Evolutionary conservation across 2,329 filamentous ascomycete genomes (phyloP), one percentile per base, ranked within the genome.

Genomic region (Chalara sp.): DNA sequence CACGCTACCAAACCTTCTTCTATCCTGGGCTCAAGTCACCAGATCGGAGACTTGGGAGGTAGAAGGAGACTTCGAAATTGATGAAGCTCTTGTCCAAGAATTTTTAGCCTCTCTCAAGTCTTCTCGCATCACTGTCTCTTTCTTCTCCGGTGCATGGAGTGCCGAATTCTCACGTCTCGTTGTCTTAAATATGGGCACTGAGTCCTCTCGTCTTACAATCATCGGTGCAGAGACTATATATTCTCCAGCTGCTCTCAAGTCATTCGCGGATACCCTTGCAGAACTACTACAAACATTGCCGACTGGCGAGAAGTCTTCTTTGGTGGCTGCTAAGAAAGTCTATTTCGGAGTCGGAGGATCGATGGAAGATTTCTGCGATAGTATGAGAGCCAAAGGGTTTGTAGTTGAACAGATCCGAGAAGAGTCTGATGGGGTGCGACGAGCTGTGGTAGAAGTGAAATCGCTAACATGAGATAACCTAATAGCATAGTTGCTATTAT

Each of bases 291-390:
- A 72, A 21, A 68, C 69, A 61, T 66, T 46, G 58, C 63, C 44
- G 61, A 49, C 59, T 1, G 58, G 63, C 2, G 63, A 63, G 4
- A 71, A 74, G 35, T 58, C 41, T 46, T 82, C 84, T 1, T 71
- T 89, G 21, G 76, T 92, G 5, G 87, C 79, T 3, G 88, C 88
- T 1, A 93, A 93, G 71, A 79, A 81, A 57, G 75, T 91, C 8
- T 93, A 93, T 67, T 93, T 93, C 68, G 88, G 88, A 3, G 88
- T 93, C 5, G 88, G 88, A 0, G 88, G 88, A 0, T 90, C 87
- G 21, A 76, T 93, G 28, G 85, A 89, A 64, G 87, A 87, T 57
- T 89, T 93, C 59, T 70, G 83, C 45, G 68, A 73, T 47, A 72
- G 69, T 55, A 76, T 80, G 41, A 69, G 69, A 49, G 68, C 64